phyloP scores from a whole-genome alignment of 2,329 filamentous ascomycete genomes.

The Exophiala oligosperma region DNA sequence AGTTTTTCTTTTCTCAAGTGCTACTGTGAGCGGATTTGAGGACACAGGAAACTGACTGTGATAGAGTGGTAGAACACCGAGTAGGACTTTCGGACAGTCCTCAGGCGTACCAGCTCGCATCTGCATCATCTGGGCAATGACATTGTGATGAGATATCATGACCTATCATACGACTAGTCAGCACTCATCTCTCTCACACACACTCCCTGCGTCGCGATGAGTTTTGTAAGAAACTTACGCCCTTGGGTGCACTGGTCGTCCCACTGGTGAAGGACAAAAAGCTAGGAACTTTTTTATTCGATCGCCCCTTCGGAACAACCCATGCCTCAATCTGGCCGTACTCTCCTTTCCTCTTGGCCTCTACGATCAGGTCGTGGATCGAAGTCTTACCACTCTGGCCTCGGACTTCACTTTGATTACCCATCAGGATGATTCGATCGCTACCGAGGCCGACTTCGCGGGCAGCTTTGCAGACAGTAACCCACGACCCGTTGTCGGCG shows the following conservation, averaged over 20 bases:
- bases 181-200: not conserved
- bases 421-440: constrained; percentile 57
- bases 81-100: constrained; percentile 53
- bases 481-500: constrained; percentile 36
- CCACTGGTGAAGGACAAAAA: constrained; percentile 40
- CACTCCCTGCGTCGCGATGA: constrained; percentile 13
- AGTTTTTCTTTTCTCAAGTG: too few relatives aligned
- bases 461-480: constrained; percentile 56
- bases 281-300: constrained; percentile 58
- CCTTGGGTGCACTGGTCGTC: constrained; percentile 35
- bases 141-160: constrained; percentile 50
- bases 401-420: constrained; percentile 53
- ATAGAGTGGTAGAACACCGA: constrained; percentile 62
- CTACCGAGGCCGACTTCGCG: constrained; percentile 54
- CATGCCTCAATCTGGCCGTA: constrained; percentile 49
- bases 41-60: constrained; percentile 58
- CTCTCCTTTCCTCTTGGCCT: constrained; percentile 39
- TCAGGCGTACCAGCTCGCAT: constrained; percentile 53
- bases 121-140: constrained; percentile 63
- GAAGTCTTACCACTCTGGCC: constrained; percentile 43
- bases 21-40: constrained; percentile 48
- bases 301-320: constrained; percentile 53
- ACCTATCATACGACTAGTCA: constrained; percentile 16
- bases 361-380: constrained; percentile 51
- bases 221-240: constrained; percentile 54